Evolutionary conservation across 2,329 filamentous ascomycete genomes (phyloP), one percentile per base, ranked within the genome.

Genomic region (Nigrospora osmanthi): DNA sequence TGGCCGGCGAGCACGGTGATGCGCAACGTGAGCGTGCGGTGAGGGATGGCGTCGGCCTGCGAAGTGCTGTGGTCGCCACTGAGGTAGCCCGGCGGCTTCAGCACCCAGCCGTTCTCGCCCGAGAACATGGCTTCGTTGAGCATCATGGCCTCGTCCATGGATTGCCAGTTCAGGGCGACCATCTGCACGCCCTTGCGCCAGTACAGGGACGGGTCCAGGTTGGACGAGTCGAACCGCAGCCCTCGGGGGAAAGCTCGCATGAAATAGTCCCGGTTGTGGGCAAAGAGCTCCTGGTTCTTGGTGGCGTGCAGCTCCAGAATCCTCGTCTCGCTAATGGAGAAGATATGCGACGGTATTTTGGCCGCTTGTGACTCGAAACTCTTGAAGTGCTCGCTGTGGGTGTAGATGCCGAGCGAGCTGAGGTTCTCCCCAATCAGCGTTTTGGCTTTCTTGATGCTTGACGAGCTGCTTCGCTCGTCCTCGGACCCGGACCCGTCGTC

Each of bases 71-170:
- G 46, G 47, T 70, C 65, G 15, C 65, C 59, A 51, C 70, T 72
- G 47, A 81, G 83, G 61, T 89, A 93, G 14, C 84, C 84, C 31
- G 74, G 62, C 0, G 90, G 89, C 65, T 96, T 96, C 49, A 93
- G 72, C 3, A 90, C 80, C 87, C 88, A 96, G 35, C 91, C 90
- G 36, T 78, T 70, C 42, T 87, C 85, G 11, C 81, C 87, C 33
- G 89, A 87, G 62, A 97, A 98, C 93, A 98, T 97, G 60, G 87
- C 93, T 57, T 95, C 86, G 59, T 97, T 97, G 60, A 98, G 79
- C 73, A 97, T 94, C 79, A 96, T 94, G 37, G 88, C 87, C 46
- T 93, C 81, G 60, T 97, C 91, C 54, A 90, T 85, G 3, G 85
- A 91, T 65, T 98, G 93, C 91, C 93, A 97, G 63, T 98, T 98